phyloP scores from a whole-genome alignment of 768 basidiomycete species.

The Vararia minispora region DNA sequence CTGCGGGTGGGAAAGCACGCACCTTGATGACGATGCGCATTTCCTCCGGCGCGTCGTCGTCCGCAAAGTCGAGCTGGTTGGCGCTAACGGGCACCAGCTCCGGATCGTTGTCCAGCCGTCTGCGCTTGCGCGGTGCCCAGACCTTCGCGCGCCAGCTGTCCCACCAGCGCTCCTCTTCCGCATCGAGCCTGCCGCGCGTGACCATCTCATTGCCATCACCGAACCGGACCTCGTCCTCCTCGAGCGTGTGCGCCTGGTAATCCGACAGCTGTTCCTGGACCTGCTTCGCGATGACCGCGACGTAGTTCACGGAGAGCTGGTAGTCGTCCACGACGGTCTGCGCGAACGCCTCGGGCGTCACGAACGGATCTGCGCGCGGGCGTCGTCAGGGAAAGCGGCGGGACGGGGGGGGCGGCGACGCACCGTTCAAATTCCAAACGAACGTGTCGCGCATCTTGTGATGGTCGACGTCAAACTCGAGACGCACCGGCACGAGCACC shows the following conservation, averaged over 20 bases:
- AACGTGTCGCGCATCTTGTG: slow-evolving; percentile 94
- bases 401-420: slow-evolving; percentile 13
- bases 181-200: slow-evolving; percentile 35
- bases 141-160: slow-evolving; percentile 48
- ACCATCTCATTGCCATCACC: slow-evolving; percentile 23
- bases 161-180: slow-evolving; percentile 53
- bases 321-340: slow-evolving; percentile 91
- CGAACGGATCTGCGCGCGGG: slow-evolving; percentile 57
- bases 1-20: slow-evolving; percentile 15
- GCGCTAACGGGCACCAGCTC: slow-evolving; percentile 37
- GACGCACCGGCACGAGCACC: slow-evolving; percentile 84
- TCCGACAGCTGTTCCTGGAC: slow-evolving; percentile 87
- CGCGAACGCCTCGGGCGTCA: slow-evolving; percentile 86
- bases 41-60: slow-evolving; percentile 64
- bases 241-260: slow-evolving; percentile 55
- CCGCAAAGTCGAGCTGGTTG: slow-evolving; percentile 57
- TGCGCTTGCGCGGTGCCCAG: slow-evolving; percentile 10
- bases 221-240: slow-evolving; percentile 32
- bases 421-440: slow-evolving; percentile 93
- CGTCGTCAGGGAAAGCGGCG: background rate
- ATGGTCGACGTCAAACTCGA: slow-evolving; percentile 94
- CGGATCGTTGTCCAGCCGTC: slow-evolving; percentile 19
- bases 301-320: slow-evolving; percentile 52
- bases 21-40: slow-evolving; percentile 91
- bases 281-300: slow-evolving; percentile 57